Base-by-base conservation (phyloP, 2,329 filamentous ascomycete species). In the Neofusicoccum sp. region DNA sequence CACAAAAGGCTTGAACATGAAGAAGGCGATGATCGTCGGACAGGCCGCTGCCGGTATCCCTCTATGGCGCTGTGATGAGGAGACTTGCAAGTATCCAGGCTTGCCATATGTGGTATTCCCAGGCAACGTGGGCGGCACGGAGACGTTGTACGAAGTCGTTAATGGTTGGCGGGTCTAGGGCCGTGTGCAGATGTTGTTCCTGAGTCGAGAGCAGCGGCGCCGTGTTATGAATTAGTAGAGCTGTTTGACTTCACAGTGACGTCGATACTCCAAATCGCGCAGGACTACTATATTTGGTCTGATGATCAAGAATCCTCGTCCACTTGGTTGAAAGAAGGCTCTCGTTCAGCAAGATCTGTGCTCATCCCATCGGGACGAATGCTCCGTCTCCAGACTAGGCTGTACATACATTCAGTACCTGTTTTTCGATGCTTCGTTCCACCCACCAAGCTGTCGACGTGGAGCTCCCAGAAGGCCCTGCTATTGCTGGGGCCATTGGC, bases 21-120 rank as follows among this genome's bases (percentile, higher is more conserved):
- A 81, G 67, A 74, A 78, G 30, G 84, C 84, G 4, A 78, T 73
- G 63, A 78, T 86, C 40, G 73, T 85, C 0, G 84, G 84, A 0
- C 84, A 86, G 64, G 84, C 84, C 1, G 82, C 82, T 0, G 75
- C 82, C 0, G 84, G 83, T 1, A 82, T 86, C 7, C 83, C 84
- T 0, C 73, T 86, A 0, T 87, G 84, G 84, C 73, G 80, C 49
- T 86, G 83, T 61, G 78, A 84, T 53, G 83, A 86, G 67, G 69
- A 73, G 0, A 78, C 78, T 1, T 79, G 76, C 16, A 80, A 82
- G 53, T 82, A 79, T 71, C 73, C 74, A 0, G 80, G 80, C 1
- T 69, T 85, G 9, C 81, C 82, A 0, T 85, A 83, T 66, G 79
- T 85, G 2, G 82, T 85, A 0, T 85, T 86, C 57, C 84, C 82